Evolutionary conservation across 768 basidiomycete genomes (phyloP), one percentile per base, ranked within the genome.

Genomic region (Sporobolomyces pararoseus): DNA sequence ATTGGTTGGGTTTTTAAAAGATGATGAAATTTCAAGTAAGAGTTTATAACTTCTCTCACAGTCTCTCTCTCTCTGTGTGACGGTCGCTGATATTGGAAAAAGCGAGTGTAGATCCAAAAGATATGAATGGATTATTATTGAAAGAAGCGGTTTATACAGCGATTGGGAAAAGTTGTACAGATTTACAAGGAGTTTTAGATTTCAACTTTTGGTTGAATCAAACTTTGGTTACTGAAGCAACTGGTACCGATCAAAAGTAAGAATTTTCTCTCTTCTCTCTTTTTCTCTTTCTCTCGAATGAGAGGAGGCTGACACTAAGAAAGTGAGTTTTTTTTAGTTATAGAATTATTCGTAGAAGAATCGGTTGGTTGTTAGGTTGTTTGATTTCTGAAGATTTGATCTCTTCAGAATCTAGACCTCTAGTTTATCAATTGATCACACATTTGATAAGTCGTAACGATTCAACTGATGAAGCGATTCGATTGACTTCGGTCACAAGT

Each of bases 331-430:
- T n/a, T n/a, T n/a, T n/a, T 65, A 95, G 93, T 66, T 91, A 89
- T 77, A 89, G 90, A 0, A 89, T 98, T 63, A 85, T 98, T 70
- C 95, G 97, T 79, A 86, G 92, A n/a, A 85, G 94, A 37, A 89
- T 97, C 72, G 92, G 94, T 1, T 96, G 93, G 92, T 81, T 97
- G 6, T 84, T 97, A 53, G 93, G 94, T 31, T 89, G 87, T 83
- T 92, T 91, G 89, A 83, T 91, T 39, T 82, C 85, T 19, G 88
- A 91, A 54, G 83, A 84, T 37, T 46, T n/a, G n/a, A n/a, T 69
- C 66, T 86, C 86, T 71, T 51, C 84, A 19, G 83, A 86, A 2
- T 85, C 85, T 53, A 85, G 88, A 68, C 81, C 85, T 3, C 80
- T 83, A 62, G 81, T 93, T 34, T 97, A 92, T 91, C 84, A 90